Evolutionary conservation across 2,329 filamentous ascomycete species (phyloP).

Genomic region (Diaporthe velutina): DNA sequence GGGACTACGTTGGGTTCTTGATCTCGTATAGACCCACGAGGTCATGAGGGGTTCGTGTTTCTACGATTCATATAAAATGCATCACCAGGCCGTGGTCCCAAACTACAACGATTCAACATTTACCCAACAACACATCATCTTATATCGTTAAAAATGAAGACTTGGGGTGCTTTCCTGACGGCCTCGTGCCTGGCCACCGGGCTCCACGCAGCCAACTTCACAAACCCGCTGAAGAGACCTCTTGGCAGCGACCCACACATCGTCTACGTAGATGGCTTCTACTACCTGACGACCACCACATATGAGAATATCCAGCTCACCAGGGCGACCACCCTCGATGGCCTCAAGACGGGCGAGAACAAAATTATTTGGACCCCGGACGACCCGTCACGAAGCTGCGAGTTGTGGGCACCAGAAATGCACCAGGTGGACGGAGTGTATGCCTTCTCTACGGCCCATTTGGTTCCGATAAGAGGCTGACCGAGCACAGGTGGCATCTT

Average conservation of each 20-base stretch:
- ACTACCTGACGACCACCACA: conserved; percentile 18
- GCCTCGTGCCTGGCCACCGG: conserved; percentile 14
- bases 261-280: conserved; percentile 3
- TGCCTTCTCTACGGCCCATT: rapidly evolving
- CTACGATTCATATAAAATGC: neutral
- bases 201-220: conserved; percentile 16
- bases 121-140: neutral
- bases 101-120: no score
- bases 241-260: conserved; percentile 22
- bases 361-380: conserved; percentile 4
- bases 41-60: neutral
- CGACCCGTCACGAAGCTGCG: neutral
- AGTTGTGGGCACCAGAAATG: conserved; percentile 40
- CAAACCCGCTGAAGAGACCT: neutral
- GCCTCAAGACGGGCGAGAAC: conserved; percentile 21
- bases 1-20: neutral
- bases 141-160: neutral
- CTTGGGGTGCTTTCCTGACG: neutral
- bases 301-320: conserved; percentile 8
- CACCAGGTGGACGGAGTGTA: conserved; percentile 41
- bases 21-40: neutral
- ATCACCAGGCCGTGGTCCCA: neutral
- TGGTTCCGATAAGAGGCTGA: rapidly evolving
- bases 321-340: neutral
- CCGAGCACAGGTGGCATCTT: neutral